Evolutionary conservation across 1,284 basidiomycete species (phyloP).

Genomic region (Apiotrichum brassicae): DNA sequence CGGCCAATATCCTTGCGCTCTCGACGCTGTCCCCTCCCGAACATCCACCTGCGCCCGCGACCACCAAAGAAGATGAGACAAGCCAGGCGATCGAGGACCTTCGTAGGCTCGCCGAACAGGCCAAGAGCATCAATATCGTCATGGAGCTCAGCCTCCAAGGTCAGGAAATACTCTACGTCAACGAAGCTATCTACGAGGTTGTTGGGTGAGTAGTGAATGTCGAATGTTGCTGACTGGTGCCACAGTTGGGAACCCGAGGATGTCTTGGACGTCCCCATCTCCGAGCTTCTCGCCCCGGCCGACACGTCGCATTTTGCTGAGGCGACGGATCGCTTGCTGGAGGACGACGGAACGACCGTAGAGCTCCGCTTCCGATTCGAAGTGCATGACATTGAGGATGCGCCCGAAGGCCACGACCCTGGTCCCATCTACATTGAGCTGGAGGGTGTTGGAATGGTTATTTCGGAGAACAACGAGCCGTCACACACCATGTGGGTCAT

Average conservation of each 20-base stretch:
- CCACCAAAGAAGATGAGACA: background rate
- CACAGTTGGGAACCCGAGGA: slow-evolving; percentile 75
- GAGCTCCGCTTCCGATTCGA: slow-evolving; percentile 85
- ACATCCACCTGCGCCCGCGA: background rate
- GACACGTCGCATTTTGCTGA: slow-evolving; percentile 82
- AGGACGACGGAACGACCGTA: slow-evolving; percentile 90
- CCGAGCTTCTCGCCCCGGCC: slow-evolving; percentile 71
- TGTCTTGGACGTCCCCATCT: slow-evolving; percentile 72
- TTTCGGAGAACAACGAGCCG: slow-evolving; percentile 80
- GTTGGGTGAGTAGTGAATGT: slow-evolving; percentile 64
- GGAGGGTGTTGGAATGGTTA: slow-evolving; percentile 98
- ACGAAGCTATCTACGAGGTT: slow-evolving; percentile 84
- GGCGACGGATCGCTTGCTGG: slow-evolving; percentile 75
- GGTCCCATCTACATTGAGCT: slow-evolving; percentile 70
- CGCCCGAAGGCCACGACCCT: slow-evolving; percentile 37
- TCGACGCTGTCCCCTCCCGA: background rate
- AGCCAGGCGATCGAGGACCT: slow-evolving; percentile 71
- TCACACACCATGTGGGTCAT: slow-evolving; percentile 99
- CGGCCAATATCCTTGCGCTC: background rate
- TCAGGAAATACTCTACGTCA: slow-evolving; percentile 80
- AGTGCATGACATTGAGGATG: slow-evolving; percentile 36
- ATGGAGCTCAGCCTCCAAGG: slow-evolving; percentile 91
- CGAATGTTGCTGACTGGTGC: background rate
- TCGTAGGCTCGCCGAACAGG: slow-evolving; percentile 78
- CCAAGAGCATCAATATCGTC: slow-evolving; percentile 89